A percentile compares a stretch with the other conserved stretches of the same genome.
phyloP scores from a whole-genome alignment of 2,329 filamentous ascomycete genomes.

The Monosporascus sp. region DNA sequence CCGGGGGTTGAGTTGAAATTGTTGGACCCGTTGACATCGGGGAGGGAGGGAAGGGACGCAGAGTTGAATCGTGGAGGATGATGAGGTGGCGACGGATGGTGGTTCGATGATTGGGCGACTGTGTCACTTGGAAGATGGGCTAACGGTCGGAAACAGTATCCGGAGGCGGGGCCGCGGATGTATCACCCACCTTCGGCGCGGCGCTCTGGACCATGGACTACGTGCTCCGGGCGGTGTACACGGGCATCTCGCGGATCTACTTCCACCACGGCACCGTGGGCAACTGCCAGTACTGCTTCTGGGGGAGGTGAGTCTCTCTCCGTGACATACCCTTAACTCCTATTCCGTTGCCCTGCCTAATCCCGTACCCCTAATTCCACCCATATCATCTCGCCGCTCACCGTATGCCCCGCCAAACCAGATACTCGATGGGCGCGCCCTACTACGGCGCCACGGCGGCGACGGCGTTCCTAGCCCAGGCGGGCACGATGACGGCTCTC shows the following conservation, averaged over 20 bases:
- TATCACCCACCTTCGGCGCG: conserved; percentile 41
- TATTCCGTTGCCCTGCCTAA: conserved; percentile 40
- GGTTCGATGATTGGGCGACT: background rate
- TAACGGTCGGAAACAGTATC: conserved; percentile 20
- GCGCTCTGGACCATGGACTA: conserved; percentile 48
- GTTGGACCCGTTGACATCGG: too few relatives aligned
- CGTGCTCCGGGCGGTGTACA: conserved; percentile 28
- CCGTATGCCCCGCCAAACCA: background rate
- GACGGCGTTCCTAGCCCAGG: conserved; percentile 37
- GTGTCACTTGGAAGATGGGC: background rate
- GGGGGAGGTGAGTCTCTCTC: conserved; percentile 9
- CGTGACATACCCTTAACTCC: conserved; percentile 14
- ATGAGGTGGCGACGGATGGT: background rate
- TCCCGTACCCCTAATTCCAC: background rate
- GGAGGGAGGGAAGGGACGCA: too few relatives aligned
- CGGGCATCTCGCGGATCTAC: conserved; percentile 35
- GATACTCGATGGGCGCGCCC: conserved; percentile 43
- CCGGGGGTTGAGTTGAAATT: too few relatives aligned
- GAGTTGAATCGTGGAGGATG: too few relatives aligned
- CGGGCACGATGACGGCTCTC: conserved; percentile 36
- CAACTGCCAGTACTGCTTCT: conserved; percentile 35
- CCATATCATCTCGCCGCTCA: background rate
- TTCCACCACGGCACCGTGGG: conserved; percentile 50
- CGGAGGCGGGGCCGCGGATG: conserved; percentile 31
- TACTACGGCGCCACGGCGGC: conserved; percentile 48